phyloP scores from a whole-genome alignment of 164 flowering plant genomes.

The Paratinospora sagittata region DNA sequence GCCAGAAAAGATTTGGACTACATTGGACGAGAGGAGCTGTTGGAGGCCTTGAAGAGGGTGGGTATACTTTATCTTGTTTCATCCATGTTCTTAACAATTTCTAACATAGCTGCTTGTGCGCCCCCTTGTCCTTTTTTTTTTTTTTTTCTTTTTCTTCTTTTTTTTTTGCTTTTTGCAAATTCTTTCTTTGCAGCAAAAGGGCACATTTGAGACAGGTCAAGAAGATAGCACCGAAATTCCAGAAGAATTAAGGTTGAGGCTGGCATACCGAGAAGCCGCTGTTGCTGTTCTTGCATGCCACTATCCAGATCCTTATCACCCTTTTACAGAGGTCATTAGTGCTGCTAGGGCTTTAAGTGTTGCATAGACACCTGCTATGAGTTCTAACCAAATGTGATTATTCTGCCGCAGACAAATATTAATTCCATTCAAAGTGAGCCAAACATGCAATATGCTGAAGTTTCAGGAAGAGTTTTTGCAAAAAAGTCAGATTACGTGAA shows the following conservation, averaged over 20 bases:
- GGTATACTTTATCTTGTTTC: slow-evolving; percentile 11
- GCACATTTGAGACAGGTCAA: slow-evolving; percentile 95
- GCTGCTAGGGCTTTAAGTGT: background rate
- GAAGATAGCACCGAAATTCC: slow-evolving; percentile 86
- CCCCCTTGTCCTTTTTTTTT: background rate
- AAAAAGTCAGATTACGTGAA: slow-evolving; percentile 74
- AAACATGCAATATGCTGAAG: slow-evolving; percentile 61
- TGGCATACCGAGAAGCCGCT: slow-evolving; percentile 95
- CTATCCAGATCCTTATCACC: slow-evolving; percentile 71
- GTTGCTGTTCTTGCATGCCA: slow-evolving; percentile 94
- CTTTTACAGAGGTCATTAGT: slow-evolving; percentile 57
- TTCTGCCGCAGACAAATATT: slow-evolving; percentile 64
- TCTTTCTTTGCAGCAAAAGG: slow-evolving; percentile 74
- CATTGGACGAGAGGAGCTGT: slow-evolving; percentile 82
- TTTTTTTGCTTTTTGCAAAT: background rate
- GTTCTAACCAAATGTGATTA: background rate
- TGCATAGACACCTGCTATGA: background rate
- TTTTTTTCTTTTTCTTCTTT: slow-evolving; percentile 4
- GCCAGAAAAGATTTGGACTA: slow-evolving; percentile 91
- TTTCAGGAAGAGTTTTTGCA: slow-evolving; percentile 53
- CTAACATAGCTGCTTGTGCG: background rate
- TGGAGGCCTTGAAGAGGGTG: slow-evolving; percentile 92
- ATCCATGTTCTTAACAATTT: background rate
- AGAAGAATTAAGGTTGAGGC: slow-evolving; percentile 72
- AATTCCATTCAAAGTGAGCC: slow-evolving; percentile 58